Base-by-base conservation (phyloP, 257 asterid species). In the Solanum dulcamara region DNA sequence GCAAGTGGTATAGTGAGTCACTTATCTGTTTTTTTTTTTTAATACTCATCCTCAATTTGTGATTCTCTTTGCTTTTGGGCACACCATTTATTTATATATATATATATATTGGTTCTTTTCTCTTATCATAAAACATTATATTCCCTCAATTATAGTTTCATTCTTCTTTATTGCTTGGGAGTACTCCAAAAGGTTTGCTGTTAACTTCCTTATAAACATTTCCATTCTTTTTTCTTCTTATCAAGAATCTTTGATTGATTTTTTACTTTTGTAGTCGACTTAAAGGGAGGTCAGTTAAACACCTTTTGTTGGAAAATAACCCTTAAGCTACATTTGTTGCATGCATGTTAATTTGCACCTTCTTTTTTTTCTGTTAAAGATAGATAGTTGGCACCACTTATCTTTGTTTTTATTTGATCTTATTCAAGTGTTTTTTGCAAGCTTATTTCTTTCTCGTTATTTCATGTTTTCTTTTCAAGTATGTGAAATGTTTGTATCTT, bases 21-120 rank as follows among this genome's bases (percentile, higher is more conserved):
- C 40, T 46, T 50, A 82, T 82, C 42, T 82, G 15, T 66, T 64
- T 26, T 24, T 62, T 55, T 74, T 57, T 80, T 81, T 1, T 12
- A 37, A 59, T 81, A 68, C 81, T n/a, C 86, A 74, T 55, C 86
- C 60, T 72, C 74, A 51, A 84, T 50, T 38, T 84, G 83, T 70
- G 72, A n/a, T 67, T 71, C 71, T 84, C 50, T 53, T 46, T 70
- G 14, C 40, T 28, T 51, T 30, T 33, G 62, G 37, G 59, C 75
- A 18, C 74, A 55, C 53, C 53, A 53, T 20, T 53, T 53, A 33
- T 33, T 1, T 28, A 26, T 71, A 10, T 71, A 9, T 66, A 30
- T 66, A 66, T 64, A 66, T 67, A 66, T 66, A 7, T 17, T 67
- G 75, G 14, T 67, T 67, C 75, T 67, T 32, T 66, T 67, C 18